Evolutionary conservation across 306 rosid genomes (phyloP).

Genomic region (Rosa lucieae): DNA sequence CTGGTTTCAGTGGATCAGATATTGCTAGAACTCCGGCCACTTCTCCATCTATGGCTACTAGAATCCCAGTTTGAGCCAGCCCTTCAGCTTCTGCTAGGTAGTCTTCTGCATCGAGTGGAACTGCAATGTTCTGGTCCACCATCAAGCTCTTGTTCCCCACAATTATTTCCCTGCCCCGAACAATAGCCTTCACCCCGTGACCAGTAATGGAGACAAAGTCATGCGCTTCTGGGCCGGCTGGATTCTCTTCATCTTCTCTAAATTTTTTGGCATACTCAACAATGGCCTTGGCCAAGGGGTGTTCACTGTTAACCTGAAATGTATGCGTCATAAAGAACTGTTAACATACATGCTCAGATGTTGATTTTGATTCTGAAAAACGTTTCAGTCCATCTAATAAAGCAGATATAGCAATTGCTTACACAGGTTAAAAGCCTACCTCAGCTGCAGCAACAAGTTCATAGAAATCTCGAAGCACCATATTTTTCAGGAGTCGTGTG

Average conservation of each 20-base stretch:
- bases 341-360: neutral
- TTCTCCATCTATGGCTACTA: conserved; percentile 51
- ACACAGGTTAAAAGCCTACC: conserved; percentile 29
- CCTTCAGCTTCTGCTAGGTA: conserved; percentile 56
- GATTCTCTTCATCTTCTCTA: conserved; percentile 49
- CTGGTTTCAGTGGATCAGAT: conserved; percentile 67
- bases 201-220: conserved; percentile 62
- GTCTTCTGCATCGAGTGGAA: conserved; percentile 51
- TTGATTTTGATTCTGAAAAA: neutral
- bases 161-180: conserved; percentile 51
- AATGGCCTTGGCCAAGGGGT: conserved; percentile 73
- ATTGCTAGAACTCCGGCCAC: conserved; percentile 56
- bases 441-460: conserved; percentile 64
- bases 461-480: conserved; percentile 47
- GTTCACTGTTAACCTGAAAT: conserved; percentile 70
- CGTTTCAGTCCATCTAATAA: neutral
- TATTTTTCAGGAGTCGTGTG: conserved; percentile 44
- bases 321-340: neutral
- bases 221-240: conserved; percentile 48
- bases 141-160: conserved; percentile 67
- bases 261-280: conserved; percentile 65
- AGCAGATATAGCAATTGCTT: neutral
- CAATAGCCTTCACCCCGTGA: conserved; percentile 60
- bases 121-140: conserved; percentile 37
- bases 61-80: conserved; percentile 63